Conservation (phyloP, 2,329 filamentous ascomycete species). For the Fusarium circinatum region DNA sequence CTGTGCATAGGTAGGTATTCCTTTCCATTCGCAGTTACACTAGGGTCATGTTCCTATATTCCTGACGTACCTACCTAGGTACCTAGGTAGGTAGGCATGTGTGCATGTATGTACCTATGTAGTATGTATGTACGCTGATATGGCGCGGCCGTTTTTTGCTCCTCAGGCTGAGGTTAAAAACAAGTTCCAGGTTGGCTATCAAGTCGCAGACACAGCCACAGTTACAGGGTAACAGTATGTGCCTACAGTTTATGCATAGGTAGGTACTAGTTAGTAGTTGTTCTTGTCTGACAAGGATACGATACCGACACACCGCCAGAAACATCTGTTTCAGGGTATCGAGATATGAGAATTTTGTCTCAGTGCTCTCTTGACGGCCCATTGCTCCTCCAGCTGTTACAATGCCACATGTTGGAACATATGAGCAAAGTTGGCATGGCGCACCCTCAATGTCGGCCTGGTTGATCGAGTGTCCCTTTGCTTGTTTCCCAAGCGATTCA, state of each 20-base stretch:
- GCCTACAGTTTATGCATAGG: not conserved
- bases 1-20: not conserved
- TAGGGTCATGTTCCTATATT: constrained; percentile 21
- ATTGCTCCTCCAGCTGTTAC: not conserved
- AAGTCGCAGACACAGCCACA: not conserved
- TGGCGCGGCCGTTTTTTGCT: not conserved
- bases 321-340: constrained; percentile 36
- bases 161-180: not conserved
- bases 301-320: constrained; percentile 31
- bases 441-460: not conserved
- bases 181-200: not conserved
- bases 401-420: not conserved
- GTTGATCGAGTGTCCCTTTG: not conserved
- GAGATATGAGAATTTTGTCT: constrained; percentile 18
- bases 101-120: not conserved
- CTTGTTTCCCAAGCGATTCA: not conserved
- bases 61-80: constrained; percentile 1
- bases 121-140: not conserved
- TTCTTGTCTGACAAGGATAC: constrained; percentile 20
- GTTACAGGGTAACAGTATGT: constrained; percentile 17
- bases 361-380: not conserved
- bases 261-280: not conserved
- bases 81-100: no score
- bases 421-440: not conserved
- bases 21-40: not conserved